These are phyloP conservation scores for Suhomyces pyralidae DNA, from an alignment of 805 yeast genomes.

Conservation along the genomic window DNA sequence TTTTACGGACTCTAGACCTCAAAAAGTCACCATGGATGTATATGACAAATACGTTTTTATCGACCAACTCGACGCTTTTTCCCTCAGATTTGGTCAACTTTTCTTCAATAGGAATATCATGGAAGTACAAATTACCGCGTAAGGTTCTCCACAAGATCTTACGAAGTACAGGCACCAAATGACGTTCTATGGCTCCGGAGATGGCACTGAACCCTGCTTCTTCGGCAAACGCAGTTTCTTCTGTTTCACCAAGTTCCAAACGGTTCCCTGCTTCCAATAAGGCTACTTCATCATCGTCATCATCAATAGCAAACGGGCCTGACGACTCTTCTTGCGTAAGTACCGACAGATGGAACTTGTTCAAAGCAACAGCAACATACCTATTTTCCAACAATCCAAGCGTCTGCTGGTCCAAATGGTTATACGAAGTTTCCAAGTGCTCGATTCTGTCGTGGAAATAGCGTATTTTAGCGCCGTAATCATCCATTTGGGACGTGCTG, in stretches of 20 bases:
- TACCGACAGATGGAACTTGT: slow-evolving; percentile 30
- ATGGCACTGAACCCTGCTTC: slow-evolving; percentile 30
- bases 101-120: slow-evolving; percentile 34
- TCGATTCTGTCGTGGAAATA: slow-evolving; percentile 29
- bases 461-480: slow-evolving; percentile 21
- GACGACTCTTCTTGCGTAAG: slow-evolving; percentile 7
- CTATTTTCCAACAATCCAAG: slow-evolving; percentile 32
- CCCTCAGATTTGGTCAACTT: slow-evolving; percentile 11
- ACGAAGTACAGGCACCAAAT: slow-evolving; percentile 35
- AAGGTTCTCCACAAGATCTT: slow-evolving; percentile 43
- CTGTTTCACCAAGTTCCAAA: slow-evolving; percentile 20
- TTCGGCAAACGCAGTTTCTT: slow-evolving; percentile 19
- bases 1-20: slow-evolving; percentile 31
- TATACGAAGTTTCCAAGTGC: slow-evolving; percentile 36
- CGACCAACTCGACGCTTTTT: slow-evolving; percentile 17
- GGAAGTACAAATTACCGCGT: slow-evolving; percentile 41
- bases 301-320: slow-evolving; percentile 2
- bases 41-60: slow-evolving; percentile 37
- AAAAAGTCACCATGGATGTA: slow-evolving; percentile 41
- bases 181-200: slow-evolving; percentile 34
- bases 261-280: slow-evolving; percentile 21
- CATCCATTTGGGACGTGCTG: slow-evolving; percentile 34
- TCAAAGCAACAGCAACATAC: slow-evolving; percentile 29
- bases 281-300: slow-evolving; percentile 26
- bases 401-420: slow-evolving; percentile 22